A percentile compares a stretch with the other conserved stretches of the same genome.
Conservation (phyloP, 2,329 filamentous ascomycete species). For the Lecanosticta acicola region DNA sequence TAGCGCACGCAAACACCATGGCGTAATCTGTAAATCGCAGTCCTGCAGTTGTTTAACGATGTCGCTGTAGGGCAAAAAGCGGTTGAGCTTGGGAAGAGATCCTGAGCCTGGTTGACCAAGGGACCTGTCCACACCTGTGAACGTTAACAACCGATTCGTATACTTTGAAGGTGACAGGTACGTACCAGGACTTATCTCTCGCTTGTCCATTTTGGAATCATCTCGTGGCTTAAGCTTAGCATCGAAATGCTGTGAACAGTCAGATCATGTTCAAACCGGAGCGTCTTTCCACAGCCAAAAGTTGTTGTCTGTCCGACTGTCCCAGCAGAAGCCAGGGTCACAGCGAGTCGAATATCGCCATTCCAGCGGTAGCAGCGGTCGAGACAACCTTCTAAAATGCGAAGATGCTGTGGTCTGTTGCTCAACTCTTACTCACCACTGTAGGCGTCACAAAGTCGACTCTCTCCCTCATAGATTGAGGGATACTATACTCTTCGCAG, state of each 20-base stretch:
- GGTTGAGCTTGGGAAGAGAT: conserved; percentile 28
- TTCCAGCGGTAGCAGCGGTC: too few relatives aligned
- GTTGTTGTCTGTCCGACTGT: too few relatives aligned
- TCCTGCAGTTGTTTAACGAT: conserved; percentile 31
- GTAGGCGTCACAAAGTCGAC: conserved; percentile 38
- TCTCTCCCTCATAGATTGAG: conserved; percentile 28
- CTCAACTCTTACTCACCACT: neutral
- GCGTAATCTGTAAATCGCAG: conserved; percentile 54
- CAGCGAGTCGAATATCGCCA: too few relatives aligned
- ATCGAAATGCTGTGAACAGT: conserved; percentile 34
- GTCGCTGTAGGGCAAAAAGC: conserved; percentile 12
- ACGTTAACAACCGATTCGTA: neutral
- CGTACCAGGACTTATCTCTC: conserved; percentile 13
- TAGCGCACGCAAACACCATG: conserved; percentile 44
- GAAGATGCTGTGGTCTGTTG: too few relatives aligned
- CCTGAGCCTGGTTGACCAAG: conserved; percentile 27
- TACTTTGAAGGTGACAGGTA: neutral
- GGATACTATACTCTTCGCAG: conserved; percentile 37
- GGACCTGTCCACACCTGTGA: conserved; percentile 10
- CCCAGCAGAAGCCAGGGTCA: too few relatives aligned
- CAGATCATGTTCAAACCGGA: too few relatives aligned
- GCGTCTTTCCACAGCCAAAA: too few relatives aligned
- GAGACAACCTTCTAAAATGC: too few relatives aligned
- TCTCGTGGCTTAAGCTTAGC: conserved; percentile 27
- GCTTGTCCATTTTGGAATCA: conserved; percentile 12